phyloP scores from a whole-genome alignment of 805 yeast genomes.

The Zygosaccharomyces lentus region DNA sequence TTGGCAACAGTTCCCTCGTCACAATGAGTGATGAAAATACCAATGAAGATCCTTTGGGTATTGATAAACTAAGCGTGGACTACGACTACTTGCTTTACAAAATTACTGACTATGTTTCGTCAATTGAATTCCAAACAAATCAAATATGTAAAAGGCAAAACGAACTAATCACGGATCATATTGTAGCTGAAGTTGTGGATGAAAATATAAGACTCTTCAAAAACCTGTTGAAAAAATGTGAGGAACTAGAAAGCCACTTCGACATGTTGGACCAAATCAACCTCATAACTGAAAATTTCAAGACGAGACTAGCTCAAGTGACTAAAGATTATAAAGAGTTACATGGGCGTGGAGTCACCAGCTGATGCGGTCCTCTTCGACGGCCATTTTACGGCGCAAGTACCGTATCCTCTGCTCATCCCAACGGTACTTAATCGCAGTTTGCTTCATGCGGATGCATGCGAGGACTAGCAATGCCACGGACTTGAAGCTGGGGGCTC shows the following conservation, averaged over 20 bases:
- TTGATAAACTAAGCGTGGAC: conserved; percentile 53
- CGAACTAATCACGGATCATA: conserved; percentile 24
- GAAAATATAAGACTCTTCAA: conserved; percentile 41
- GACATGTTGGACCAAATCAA: conserved; percentile 50
- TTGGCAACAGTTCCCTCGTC: neutral
- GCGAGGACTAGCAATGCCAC: conserved; percentile 31
- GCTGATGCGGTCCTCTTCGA: conserved; percentile 24
- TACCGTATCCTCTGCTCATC: conserved; percentile 25
- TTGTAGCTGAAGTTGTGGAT: conserved; percentile 35
- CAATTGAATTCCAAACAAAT: conserved; percentile 43
- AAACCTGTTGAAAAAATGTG: conserved; percentile 41
- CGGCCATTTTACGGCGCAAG: conserved; percentile 27
- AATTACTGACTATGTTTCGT: conserved; percentile 52
- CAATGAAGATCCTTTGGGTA: conserved; percentile 54
- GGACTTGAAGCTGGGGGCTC: conserved; percentile 24
- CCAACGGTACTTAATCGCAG: conserved; percentile 24
- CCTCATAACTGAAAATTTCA: conserved; percentile 40
- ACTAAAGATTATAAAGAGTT: conserved; percentile 26
- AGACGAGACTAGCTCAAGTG: conserved; percentile 32
- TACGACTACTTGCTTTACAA: conserved; percentile 63
- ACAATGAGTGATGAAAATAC: conserved; percentile 1
- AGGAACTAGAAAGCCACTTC: conserved; percentile 48
- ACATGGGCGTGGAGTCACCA: conserved; percentile 18
- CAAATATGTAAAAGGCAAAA: conserved; percentile 26
- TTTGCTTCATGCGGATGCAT: conserved; percentile 29